Percentiles rank a stretch among this genome's conserved stretches.
Evolutionary conservation across 2,329 filamentous ascomycete species (phyloP).

Genomic region (Epichloe scottii): DNA sequence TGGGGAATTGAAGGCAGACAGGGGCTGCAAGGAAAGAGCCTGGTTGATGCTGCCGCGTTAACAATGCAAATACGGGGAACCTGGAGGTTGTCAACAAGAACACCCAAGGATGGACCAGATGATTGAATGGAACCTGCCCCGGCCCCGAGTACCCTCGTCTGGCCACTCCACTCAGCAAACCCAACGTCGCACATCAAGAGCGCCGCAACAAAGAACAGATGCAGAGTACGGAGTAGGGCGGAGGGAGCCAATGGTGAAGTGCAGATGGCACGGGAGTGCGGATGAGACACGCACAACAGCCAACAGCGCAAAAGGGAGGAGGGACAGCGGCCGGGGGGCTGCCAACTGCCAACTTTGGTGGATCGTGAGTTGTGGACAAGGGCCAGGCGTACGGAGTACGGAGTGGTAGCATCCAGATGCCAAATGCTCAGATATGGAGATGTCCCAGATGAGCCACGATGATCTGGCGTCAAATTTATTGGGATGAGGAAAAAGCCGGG

Average conservation of each 20-base stretch:
- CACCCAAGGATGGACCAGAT: not conserved
- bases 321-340: too few species aligned
- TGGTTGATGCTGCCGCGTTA: not conserved
- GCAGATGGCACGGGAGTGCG: not conserved
- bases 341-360: too few species aligned
- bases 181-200: too few species aligned
- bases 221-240: not conserved
- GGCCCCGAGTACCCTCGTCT: not conserved
- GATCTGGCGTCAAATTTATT: too few species aligned
- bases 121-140: slow-evolving; percentile 1
- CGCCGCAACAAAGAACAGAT: too few species aligned
- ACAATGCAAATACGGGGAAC: not conserved
- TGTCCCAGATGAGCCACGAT: too few species aligned
- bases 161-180: too few species aligned
- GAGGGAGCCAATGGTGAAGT: slow-evolving; percentile 3
- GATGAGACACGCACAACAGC: not conserved
- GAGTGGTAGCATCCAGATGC: too few species aligned
- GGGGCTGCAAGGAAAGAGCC: not conserved
- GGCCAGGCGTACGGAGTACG: too few species aligned
- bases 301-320: too few species aligned
- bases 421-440: too few species aligned
- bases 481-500: slow-evolving; percentile 3
- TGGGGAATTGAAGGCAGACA: not conserved
- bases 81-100: not conserved
- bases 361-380: not conserved